Base-by-base conservation (phyloP, 805 yeast genomes). In the Ogataea saltuana region DNA sequence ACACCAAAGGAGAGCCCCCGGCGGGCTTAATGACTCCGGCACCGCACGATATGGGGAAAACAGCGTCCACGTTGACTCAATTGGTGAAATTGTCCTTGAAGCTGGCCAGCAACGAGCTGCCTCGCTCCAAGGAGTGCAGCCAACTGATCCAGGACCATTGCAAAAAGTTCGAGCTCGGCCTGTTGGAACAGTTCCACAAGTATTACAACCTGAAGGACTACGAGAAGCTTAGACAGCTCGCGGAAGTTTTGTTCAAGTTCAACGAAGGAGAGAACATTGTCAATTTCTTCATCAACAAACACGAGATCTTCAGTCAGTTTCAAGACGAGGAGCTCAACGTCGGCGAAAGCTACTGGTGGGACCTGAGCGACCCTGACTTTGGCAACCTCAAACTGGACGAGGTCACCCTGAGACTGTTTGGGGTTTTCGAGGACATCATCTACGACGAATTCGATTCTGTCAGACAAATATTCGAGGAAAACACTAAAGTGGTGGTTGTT, bases 191-290 rank as follows among this genome's bases (percentile, higher is more conserved):
- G 43, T 91, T 91, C 54, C 85, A 83, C 54, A 70, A 75, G 18
- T 88, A 88, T n/a, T 86, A 85, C 53, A 77, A 80, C 44, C 77
- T 76, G 19, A 81, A 80, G 47, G 83, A 88, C 53, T 76, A 80
- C 53, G 69, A 71, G n/a, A 78, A 77, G 41, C 81, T 93, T 84
- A 81, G 78, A 55, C 88, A 83, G 44, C 76, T 82, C 19, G 88
- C 97, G 0, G 79, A 78, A 39, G 77, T 89, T 13, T 70, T 90
- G 38, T 76, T 81, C 41, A 86, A 81, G 48, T 91, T 82, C 68
- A 90, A 91, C 58, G 91, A 88, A 15, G 97, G 97, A 10, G 73
- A 78, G 9, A 81, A 84, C 45, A 91, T 90, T 7, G 84, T 88
- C 7, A 88, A 83, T 58, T 80, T 83, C 37, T 91, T 87, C 65